Evolutionary conservation across 1,139 yeast species (phyloP), one percentile per base, ranked within the genome.

Genomic region (Yamadazyma blattariae): DNA sequence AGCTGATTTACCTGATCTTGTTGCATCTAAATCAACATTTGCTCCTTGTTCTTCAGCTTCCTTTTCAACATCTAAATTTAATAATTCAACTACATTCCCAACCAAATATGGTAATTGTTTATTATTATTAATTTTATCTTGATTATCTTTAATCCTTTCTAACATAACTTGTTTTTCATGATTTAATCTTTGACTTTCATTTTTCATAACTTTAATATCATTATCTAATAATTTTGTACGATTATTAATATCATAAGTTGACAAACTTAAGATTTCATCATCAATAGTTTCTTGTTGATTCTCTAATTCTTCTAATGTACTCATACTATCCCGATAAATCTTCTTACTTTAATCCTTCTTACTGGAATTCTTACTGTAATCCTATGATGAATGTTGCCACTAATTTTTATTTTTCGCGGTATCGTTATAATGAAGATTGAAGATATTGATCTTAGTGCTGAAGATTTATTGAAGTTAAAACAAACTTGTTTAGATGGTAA

Each of bases 81-180:
- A 74, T 43, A 94, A 69, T 61, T 94, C 99, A 18, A 94, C 97
- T 36, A 94, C 95, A 55, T 92, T 94, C n/a, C 97, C 97, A 32
- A 94, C 98, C 44, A 94, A 70, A 54, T 92, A 94, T 10, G 99
- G 99, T 55, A 94, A 73, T 61, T 89, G 97, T 64, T 84, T 87
- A 62, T 94, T 94, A 58, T 92, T 90, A 56, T 88, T 89, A 61
- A 94, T 92, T 67, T 94, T 94, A 52, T 90, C 97, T 59, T 84
- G 90, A 65, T 94, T 94, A 56, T 92, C 98, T 58, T 90, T 89
- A 62, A 94, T 89, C 59, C 94, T 82, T 50, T 89, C 97, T 42
- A 80, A 66, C 97, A 90, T 92, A 36, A 89, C 87, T 38, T 87
- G 79, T 65, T 87, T 88, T 56, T 94, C 98, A 61, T 92, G 97